These are phyloP conservation scores for Platanthera zijinensis DNA, from an alignment of 106 monocot species.

Conservation along the genomic window DNA sequence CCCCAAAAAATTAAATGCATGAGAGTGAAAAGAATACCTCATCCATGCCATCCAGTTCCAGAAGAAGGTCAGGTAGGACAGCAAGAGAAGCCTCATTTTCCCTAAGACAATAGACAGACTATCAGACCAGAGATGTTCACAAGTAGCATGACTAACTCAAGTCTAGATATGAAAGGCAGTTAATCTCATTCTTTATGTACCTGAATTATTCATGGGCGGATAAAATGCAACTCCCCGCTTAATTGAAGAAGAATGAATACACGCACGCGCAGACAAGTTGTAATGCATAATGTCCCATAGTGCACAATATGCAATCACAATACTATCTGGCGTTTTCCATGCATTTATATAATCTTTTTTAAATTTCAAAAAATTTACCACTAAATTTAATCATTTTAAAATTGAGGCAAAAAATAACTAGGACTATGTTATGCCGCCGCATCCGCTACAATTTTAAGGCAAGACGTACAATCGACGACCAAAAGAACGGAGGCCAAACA, in stretches of 20 bases:
- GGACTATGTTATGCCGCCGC: too few species aligned
- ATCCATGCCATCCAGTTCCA: slow-evolving; percentile 92
- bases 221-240: neutral
- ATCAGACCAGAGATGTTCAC: neutral
- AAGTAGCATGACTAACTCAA: neutral
- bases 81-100: slow-evolving; percentile 98
- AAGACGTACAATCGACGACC: too few species aligned
- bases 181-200: neutral
- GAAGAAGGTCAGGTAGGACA: slow-evolving; percentile 82
- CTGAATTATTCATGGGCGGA: neutral
- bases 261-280: too few species aligned
- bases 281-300: too few species aligned
- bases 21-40: slow-evolving; percentile 46
- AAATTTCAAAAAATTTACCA: too few species aligned
- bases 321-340: too few species aligned
- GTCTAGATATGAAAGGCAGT: neutral
- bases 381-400: too few species aligned
- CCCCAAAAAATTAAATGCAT: neutral
- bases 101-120: slow-evolving; percentile 23
- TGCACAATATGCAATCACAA: too few species aligned
- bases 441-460: too few species aligned
- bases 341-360: too few species aligned
- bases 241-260: neutral
- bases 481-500: too few species aligned
- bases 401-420: too few species aligned